Base-by-base conservation (phyloP, 352 stramenopile genomes). In the Salisapilia sapeloensis region DNA sequence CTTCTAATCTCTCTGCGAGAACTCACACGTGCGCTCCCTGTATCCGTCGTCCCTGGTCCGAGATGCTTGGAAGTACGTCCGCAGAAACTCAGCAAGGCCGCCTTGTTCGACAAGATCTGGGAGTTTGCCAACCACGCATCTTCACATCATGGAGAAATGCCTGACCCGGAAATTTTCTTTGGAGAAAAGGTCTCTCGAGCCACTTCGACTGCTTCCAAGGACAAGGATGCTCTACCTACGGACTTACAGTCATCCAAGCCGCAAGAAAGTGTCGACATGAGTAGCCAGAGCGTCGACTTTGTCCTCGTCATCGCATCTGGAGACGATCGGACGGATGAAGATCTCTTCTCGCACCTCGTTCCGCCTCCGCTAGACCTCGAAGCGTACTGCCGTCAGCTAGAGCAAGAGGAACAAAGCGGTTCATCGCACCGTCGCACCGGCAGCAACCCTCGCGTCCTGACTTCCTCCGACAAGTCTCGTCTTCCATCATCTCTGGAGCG, bases 281-380 rank as follows among this genome's bases (percentile, higher is more conserved):
- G 1, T 22, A 17, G 35, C 20, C 39, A 51, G 2, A 38, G 51
- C 12, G 70, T 90, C 11, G 74, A 90, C 37, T 90, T 85, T 41
- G 50, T 90, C 14, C 40, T 90, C 3, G 65, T 90, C n/a, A 84
- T 86, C 24, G 70, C 74, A 0, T 86, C 74, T 1, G 74, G 74
- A 5, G 71, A 90, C 30, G 70, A 84, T 18, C 63, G 71, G 9
- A 85, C 65, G 2, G 74, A 90, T 35, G 74, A 90, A 55, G 74
- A 90, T 41, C 29, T 90, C 31, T 90, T 90, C 38, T 46, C 63
- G 1, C 62, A 80, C 25, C 40, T 90, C 3, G 70, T 85, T 4
- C 74, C 74, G 0, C 70, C 74, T 2, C 74, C 74, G 17, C 81
- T 90, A 24, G 74, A 90, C 44, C 37, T 90, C 19, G 67, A 83